Evolutionary conservation across 1,139 yeast genomes (phyloP), one percentile per base, ranked within the genome.

Genomic region (Nematodospora anomalae): DNA sequence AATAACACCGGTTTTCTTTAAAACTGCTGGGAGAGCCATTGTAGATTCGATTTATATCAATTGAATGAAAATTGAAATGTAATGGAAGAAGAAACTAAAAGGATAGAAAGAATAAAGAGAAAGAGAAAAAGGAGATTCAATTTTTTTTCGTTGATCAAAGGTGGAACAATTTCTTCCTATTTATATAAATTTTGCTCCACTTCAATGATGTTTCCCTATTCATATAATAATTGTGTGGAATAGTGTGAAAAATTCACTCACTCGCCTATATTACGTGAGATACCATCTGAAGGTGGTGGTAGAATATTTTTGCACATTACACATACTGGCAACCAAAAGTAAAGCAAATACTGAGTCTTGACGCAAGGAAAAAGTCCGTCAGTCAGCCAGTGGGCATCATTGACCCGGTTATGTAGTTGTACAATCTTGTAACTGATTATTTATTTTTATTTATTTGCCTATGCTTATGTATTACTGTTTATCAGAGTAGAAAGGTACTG

Each of bases 1-100:
- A 70, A 92, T 88, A 71, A 92, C 99, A 79, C 99, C 99, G 64
- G 92, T 62, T 75, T 92, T 89, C 62, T 79, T 72, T 61, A 90
- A 79, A 66, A 89, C 88, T 60, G 81, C 87, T 47, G 61, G 57
- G 46, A 61, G 67, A 46, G 72, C 62, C 76, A 71, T 68, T 38
- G 40, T 60, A 21, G 16, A 18, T 32, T 35, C 35, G 30, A 28
- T 26, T 30, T 16, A 30, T 21, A 20, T 12, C 29, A 30, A 28
- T 27, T 24, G 16, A 25, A 12, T 16, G 15, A 24, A 11, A 32
- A 27, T 9, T 30, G 29, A 31, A 30, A 31, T 36, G 33, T 13
- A 8, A 12, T 13, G 22, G 28, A 23, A 30, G 22, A 27, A 28
- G 20, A 14, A 21, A n/a, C n/a, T 5, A 28, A 26, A 26, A 30